phyloP scores from a whole-genome alignment of 305 asterid genomes.

The Solanum hybrid region DNA sequence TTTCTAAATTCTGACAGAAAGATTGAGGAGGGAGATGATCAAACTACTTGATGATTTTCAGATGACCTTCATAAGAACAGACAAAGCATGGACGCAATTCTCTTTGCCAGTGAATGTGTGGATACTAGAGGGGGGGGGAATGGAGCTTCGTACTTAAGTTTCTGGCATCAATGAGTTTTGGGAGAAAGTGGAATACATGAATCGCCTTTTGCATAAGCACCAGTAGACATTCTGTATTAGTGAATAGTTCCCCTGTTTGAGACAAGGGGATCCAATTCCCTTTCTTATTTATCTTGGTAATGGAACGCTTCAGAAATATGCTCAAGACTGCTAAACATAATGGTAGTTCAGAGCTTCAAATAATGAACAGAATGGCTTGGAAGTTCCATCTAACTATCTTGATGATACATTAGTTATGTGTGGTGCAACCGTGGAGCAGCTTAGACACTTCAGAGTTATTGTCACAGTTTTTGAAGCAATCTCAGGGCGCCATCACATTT shows the following conservation, averaged over 20 bases:
- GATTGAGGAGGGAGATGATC: background rate
- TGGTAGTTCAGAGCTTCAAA: background rate
- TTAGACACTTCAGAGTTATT: background rate
- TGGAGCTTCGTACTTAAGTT: background rate
- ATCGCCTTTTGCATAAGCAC: background rate
- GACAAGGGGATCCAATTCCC: background rate
- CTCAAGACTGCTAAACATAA: background rate
- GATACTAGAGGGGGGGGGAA: background rate
- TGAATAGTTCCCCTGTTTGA: background rate
- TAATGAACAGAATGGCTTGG: background rate
- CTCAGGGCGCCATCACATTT: background rate
- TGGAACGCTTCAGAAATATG: background rate
- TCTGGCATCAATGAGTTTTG: background rate
- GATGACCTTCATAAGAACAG: background rate
- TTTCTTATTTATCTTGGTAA: background rate
- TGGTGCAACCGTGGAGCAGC: background rate
- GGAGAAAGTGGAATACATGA: background rate
- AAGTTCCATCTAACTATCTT: background rate
- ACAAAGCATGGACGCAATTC: background rate
- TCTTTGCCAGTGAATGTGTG: background rate
- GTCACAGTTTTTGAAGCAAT: background rate
- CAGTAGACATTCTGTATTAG: background rate
- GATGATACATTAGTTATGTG: background rate
- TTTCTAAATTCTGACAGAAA: background rate
- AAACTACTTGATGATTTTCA: background rate